Conservation (phyloP, 2,329 filamentous ascomycete genomes). For the Berkeleyomyces basicola region DNA sequence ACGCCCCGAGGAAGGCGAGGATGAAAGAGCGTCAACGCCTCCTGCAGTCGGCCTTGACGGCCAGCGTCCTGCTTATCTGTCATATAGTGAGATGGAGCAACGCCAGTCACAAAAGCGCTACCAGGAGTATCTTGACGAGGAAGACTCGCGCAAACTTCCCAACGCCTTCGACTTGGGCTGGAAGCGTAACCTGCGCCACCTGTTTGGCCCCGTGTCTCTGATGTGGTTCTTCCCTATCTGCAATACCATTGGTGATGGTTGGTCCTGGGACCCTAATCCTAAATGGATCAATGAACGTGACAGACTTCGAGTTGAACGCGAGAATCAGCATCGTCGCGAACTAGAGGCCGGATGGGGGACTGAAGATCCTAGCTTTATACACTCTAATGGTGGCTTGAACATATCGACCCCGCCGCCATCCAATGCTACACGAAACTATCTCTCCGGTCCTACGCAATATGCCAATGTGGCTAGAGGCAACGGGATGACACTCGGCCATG, state of each 20-base stretch:
- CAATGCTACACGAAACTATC: constrained; percentile 19
- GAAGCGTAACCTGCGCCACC: constrained; percentile 59
- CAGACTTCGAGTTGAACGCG: constrained; percentile 38
- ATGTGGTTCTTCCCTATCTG: constrained; percentile 69
- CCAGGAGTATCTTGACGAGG: constrained; percentile 69
- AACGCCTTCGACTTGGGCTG: constrained; percentile 88
- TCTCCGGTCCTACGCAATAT: constrained; percentile 16
- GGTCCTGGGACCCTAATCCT: constrained; percentile 76
- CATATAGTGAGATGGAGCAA: constrained; percentile 39
- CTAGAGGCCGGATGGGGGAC: constrained; percentile 50
- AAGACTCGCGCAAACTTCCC: constrained; percentile 73
- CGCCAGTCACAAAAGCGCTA: constrained; percentile 38
- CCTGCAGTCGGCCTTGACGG: constrained; percentile 19
- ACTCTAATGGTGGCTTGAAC: constrained; percentile 12
- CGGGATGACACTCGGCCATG: constrained; percentile 12
- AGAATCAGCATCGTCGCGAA: constrained; percentile 46
- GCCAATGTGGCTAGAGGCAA: constrained; percentile 12
- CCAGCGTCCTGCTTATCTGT: constrained; percentile 27
- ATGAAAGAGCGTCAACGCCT: constrained; percentile 20
- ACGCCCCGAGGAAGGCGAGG: constrained; percentile 66
- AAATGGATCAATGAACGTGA: constrained; percentile 62
- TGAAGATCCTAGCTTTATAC: constrained; percentile 17
- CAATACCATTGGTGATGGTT: constrained; percentile 83
- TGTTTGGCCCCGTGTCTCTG: constrained; percentile 58
- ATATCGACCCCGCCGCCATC: constrained; percentile 15